phyloP scores from a whole-genome alignment of 2,329 filamentous ascomycete genomes.

The Lasiodiplodia citricola region DNA sequence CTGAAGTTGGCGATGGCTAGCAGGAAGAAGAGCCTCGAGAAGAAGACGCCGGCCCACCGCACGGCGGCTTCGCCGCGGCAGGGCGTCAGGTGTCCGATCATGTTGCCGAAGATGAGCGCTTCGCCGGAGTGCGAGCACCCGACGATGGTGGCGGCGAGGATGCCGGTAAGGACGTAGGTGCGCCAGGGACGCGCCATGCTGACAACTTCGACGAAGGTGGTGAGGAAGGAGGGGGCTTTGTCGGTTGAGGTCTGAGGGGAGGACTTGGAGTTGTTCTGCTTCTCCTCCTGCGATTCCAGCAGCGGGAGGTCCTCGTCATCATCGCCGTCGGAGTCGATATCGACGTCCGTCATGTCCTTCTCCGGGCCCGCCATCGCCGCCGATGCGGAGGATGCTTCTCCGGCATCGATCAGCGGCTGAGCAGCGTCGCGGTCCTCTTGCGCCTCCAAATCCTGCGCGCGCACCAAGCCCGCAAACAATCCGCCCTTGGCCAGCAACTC shows the following conservation, averaged over 20 bases:
- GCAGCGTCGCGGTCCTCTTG: background rate
- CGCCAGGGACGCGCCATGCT: background rate
- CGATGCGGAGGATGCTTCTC: background rate
- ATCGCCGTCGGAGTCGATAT: background rate
- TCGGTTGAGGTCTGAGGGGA: too few relatives aligned
- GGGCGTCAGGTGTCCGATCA: background rate
- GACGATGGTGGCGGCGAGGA: slow-evolving; percentile 7
- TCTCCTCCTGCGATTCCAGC: slow-evolving; percentile 1
- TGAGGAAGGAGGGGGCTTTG: background rate
- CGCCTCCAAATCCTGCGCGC: slow-evolving; percentile 5
- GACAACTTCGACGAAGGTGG: slow-evolving; percentile 5
- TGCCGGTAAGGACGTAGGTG: background rate
- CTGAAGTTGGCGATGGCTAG: slow-evolving; percentile 1
- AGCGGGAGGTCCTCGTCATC: slow-evolving; percentile 9
- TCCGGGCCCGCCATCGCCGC: background rate
- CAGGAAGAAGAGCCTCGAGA: background rate
- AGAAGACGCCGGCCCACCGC: background rate
- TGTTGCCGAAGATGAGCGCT: slow-evolving; percentile 18
- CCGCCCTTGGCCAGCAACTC: slow-evolving; percentile 46
- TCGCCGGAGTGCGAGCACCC: background rate
- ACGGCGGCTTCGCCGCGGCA: background rate
- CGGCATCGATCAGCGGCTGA: background rate
- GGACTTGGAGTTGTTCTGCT: background rate
- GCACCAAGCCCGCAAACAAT: slow-evolving; percentile 42
- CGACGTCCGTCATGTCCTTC: background rate